Evolutionary conservation across 352 stramenopile genomes (phyloP).

Genomic region (Phytophthora pistaciae): DNA sequence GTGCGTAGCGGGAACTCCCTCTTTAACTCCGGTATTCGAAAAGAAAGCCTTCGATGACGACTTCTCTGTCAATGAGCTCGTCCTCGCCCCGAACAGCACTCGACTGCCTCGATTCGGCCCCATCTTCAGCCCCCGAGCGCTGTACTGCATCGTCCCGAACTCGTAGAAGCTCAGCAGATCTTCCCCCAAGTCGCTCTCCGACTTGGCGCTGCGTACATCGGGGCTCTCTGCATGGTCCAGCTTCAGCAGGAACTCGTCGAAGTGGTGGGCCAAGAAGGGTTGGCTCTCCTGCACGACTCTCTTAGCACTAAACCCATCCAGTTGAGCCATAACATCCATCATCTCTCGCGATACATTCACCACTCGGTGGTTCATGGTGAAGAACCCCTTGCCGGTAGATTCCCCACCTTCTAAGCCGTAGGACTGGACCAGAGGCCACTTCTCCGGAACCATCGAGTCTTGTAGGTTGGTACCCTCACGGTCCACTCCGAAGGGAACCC

Average conservation of each 20-base stretch:
- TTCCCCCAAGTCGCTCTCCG: slow-evolving; percentile 68
- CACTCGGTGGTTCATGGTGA: slow-evolving; percentile 80
- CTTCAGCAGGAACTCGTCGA: slow-evolving; percentile 72
- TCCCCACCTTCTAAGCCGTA: slow-evolving; percentile 62
- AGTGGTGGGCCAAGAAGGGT: slow-evolving; percentile 67
- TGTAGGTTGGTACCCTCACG: slow-evolving; percentile 39
- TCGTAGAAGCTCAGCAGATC: slow-evolving; percentile 84
- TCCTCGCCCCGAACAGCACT: slow-evolving; percentile 72
- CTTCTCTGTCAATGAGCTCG: slow-evolving; percentile 31
- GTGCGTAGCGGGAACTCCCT: slow-evolving; percentile 54
- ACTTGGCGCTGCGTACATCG: slow-evolving; percentile 42
- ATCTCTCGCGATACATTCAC: slow-evolving; percentile 62
- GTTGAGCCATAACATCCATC: slow-evolving; percentile 42
- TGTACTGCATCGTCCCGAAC: slow-evolving; percentile 80
- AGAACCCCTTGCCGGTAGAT: slow-evolving; percentile 59
- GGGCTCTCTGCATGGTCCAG: slow-evolving; percentile 70
- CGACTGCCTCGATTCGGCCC: slow-evolving; percentile 49
- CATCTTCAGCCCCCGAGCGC: slow-evolving; percentile 43
- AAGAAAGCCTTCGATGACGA: slow-evolving; percentile 52
- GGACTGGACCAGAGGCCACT: slow-evolving; percentile 81
- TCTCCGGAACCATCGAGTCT: slow-evolving; percentile 71
- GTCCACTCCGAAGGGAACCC: slow-evolving; percentile 65
- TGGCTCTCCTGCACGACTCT: slow-evolving; percentile 62
- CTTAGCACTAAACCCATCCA: slow-evolving; percentile 68
- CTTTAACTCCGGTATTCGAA: slow-evolving; percentile 31